Evolutionary conservation across 1,284 basidiomycete genomes (phyloP), one percentile per base, ranked within the genome.

Genomic region (Malassezia japonica): DNA sequence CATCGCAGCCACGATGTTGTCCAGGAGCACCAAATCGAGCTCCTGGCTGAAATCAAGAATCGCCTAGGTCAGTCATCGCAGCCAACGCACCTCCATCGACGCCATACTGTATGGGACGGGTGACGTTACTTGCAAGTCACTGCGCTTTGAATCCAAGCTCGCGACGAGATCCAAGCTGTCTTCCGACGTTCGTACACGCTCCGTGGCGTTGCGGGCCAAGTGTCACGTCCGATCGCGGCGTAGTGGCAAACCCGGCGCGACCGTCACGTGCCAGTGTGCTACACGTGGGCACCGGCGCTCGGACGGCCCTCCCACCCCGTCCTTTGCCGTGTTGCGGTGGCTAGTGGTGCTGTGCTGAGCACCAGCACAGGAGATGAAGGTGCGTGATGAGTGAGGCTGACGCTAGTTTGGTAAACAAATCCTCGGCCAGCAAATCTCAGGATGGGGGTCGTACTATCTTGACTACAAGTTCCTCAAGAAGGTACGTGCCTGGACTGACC

Each of bases 381-480:
- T 54, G 25, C 29, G 51, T 37, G 20, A 12, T 10, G 28, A 8
- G 27, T n/a, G n/a, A n/a, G n/a, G 20, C 44, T 46, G 28, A 28
- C 25, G 35, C 15, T 62, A 98, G 91, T 99, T 99, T 75, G 94
- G 94, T 66, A 99, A 99, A 78, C 86, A 90, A 64, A 90, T 99
- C 62, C 89, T 92, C 75, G 84, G 86, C 29, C 86, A 92, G 75
- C 90, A 95, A 77, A 84, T 96, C 50, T 90, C 94, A 46, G 91
- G 91, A 77, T 99, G 94, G 94, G 87, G 87, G 20, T 76, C 80
- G 25, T 90, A 88, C 77, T 98, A 98, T 75, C 82, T 96, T 62
- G 94, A 98, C 77, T 99, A 99, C 81, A 99, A 98, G 78, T 85
- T 85, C 64, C 79, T 94, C 73, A 94, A 94, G 77, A 92, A 92